These are phyloP conservation scores for Ophiostoma sp. DNA, from an alignment of 2,329 filamentous ascomycete genomes.

Conservation along the genomic window DNA sequence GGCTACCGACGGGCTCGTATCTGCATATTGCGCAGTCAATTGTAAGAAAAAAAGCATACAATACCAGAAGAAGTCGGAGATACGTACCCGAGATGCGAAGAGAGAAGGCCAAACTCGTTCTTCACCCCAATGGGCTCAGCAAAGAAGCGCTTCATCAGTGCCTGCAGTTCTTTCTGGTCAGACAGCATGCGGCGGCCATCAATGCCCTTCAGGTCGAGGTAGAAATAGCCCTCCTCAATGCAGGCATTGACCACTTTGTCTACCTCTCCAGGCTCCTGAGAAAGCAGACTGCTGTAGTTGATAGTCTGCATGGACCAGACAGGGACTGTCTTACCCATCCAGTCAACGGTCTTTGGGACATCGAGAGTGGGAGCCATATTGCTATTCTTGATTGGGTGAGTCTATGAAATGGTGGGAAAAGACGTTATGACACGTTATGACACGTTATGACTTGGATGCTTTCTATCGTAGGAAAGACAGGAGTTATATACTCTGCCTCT, in stretches of 20 bases:
- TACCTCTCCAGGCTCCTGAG: slow-evolving; percentile 49
- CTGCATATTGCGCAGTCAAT: slow-evolving; percentile 27
- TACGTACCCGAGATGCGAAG: slow-evolving; percentile 46
- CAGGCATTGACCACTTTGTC: slow-evolving; percentile 47
- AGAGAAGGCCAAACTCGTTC: slow-evolving; percentile 51
- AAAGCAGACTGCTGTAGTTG: slow-evolving; percentile 47
- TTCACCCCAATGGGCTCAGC: slow-evolving; percentile 48
- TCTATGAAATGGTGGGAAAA: neutral
- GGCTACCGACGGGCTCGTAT: slow-evolving; percentile 46
- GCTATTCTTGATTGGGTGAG: neutral
- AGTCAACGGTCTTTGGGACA: slow-evolving; percentile 42
- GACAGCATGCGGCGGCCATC: slow-evolving; percentile 49
- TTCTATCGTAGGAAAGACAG: neutral
- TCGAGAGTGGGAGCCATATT: slow-evolving; percentile 29
- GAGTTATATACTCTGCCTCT: neutral
- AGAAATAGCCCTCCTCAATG: slow-evolving; percentile 50
- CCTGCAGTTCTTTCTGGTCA: slow-evolving; percentile 48
- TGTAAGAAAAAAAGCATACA: too few species aligned
- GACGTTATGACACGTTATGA: neutral
- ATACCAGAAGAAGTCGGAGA: too few species aligned
- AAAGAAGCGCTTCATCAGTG: slow-evolving; percentile 54
- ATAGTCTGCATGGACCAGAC: slow-evolving; percentile 49
- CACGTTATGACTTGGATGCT: neutral
- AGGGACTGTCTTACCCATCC: slow-evolving; percentile 46
- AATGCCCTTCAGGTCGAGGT: slow-evolving; percentile 48